A percentile compares a stretch with the other conserved stretches of the same genome.
phyloP scores from a whole-genome alignment of 163 green algal genomes.

The Scenedesmus sp. region DNA sequence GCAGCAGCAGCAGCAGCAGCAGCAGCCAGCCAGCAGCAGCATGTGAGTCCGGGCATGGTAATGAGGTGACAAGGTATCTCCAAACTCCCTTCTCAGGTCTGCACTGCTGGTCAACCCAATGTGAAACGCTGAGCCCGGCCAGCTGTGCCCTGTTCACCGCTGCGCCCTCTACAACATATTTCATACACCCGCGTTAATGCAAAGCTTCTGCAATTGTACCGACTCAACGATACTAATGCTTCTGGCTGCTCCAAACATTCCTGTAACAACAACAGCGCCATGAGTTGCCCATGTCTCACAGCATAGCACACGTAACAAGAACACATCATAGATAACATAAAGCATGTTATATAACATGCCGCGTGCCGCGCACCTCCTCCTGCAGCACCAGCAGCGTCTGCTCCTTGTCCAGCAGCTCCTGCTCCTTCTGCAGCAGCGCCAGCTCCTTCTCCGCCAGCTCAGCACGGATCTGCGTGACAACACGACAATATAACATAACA shows the following conservation, averaged over 20 bases:
- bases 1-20: background rate
- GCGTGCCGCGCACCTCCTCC: conserved; percentile 69
- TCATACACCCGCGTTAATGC: no score
- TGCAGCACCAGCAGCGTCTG: conserved; percentile 78
- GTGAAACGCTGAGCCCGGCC: no score
- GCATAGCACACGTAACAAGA: background rate
- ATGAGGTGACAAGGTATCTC: no score
- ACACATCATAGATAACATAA: background rate
- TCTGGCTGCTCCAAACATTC: no score
- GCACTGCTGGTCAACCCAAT: background rate
- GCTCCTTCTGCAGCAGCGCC: conserved; percentile 79
- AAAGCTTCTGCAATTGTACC: no score
- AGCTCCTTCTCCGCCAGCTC: conserved; percentile 86
- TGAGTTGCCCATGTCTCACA: background rate
- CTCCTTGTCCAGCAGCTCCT: conserved; percentile 81
- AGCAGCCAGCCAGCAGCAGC: background rate
- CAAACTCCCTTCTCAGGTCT: background rate
- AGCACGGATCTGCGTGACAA: conserved; percentile 65
- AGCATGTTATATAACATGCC: background rate
- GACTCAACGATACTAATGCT: no score
- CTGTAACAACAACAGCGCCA: no score
- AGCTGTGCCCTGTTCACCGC: no score
- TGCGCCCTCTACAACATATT: no score
- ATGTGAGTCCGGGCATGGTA: no score
- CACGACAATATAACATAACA: background rate